Evolutionary conservation across 148 eudicot genomes (phyloP), one percentile per base, ranked within the genome.

Genomic region (Fagopyrum homotropicum): DNA sequence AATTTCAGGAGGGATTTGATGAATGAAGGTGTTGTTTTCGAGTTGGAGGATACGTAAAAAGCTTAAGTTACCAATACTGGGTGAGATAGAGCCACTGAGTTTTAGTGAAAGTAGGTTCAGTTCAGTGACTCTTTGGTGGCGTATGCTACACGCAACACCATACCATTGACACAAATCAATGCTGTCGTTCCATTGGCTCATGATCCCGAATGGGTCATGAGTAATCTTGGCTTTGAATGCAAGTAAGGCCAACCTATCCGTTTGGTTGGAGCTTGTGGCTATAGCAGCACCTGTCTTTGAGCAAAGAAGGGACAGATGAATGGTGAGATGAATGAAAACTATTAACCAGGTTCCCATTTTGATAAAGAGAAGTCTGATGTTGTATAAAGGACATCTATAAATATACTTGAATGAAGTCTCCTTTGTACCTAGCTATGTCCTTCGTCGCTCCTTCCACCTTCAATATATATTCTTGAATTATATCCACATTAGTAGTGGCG

Each of bases 21-120:
- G 49, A 9, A 17, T 4, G 75, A 78, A 51, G 44, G 43, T 75
- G 44, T 79, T 79, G 59, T 75, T 75, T 75, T 61, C 43, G 4
- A 81, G 78, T 9, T 48, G 8, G 6, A 81, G 1, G 45, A 1
- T 69, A 29, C 14, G 55, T 4, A 76, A 9, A 26, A 80, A 80
- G 74, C 74, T 80, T 47, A 80, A 35, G 59, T 80, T 80, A 10
- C 83, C 83, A 45, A 80, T 2, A 22, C 7, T 72, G 26, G 26
- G 26, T 22, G 26, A 22, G 26, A 22, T 22, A 22, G 26, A 22
- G 26, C 26, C 26, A 22, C 26, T 22, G 26, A 22, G 26, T 22
- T 22, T 22, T 22, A 22, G 26, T 22, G 26, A 22, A 22, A 22
- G 26, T 22, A 22, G 26, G 26, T 22, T 22, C 26, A 22, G 26